A percentile compares a stretch with the other conserved stretches of the same genome.
These are phyloP conservation scores for Fusarium pseudonygamai DNA, from an alignment of 2,329 filamentous ascomycete species.

Conservation along the genomic window DNA sequence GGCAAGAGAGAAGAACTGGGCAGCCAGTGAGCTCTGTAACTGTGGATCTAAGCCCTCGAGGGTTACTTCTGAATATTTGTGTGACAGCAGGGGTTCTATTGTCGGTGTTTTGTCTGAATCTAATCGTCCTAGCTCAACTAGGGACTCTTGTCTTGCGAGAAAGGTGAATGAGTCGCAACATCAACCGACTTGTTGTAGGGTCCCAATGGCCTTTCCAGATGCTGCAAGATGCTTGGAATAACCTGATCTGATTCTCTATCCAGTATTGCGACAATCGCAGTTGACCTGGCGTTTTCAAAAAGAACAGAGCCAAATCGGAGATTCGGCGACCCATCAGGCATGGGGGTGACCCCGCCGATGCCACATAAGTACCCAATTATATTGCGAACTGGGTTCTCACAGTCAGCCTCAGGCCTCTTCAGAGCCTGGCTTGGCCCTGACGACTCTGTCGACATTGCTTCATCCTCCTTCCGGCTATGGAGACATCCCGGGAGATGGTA, in stretches of 20 bases:
- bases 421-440: too few species aligned
- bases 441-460: too few species aligned
- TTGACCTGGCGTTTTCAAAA: accelerated
- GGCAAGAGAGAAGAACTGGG: accelerated
- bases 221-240: accelerated
- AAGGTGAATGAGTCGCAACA: neutral
- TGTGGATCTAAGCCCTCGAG: accelerated
- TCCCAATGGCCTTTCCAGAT: accelerated
- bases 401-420: too few species aligned
- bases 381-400: accelerated
- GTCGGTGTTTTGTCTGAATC: accelerated
- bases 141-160: accelerated
- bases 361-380: accelerated
- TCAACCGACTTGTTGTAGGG: accelerated
- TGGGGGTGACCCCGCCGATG: accelerated
- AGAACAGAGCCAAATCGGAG: accelerated
- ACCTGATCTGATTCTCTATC: accelerated
- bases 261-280: accelerated
- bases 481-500: neutral
- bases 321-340: accelerated
- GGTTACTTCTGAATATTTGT: accelerated
- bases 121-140: accelerated
- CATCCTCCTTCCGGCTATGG: accelerated
- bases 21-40: accelerated
- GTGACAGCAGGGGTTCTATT: accelerated